Evolutionary conservation across 495 filamentous ascomycete genomes (phyloP), one percentile per base, ranked within the genome.

Genomic region (Elasticomyces elasticus): DNA sequence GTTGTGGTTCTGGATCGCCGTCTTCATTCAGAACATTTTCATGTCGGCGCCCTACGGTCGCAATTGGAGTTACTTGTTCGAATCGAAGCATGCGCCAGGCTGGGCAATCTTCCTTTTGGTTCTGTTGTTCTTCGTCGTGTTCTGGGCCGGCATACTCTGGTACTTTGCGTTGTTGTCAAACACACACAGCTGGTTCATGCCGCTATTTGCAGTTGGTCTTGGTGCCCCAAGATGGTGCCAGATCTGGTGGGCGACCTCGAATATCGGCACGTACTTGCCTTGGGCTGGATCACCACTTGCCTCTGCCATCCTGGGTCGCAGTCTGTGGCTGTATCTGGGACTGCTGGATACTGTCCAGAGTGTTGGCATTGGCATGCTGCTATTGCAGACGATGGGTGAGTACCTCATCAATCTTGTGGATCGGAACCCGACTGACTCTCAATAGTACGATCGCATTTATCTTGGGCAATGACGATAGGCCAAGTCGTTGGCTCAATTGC

Each of bases 21-120:
- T 84, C 56, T 63, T 84, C 59, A 64, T 85, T 23, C 82, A 85
- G 66, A 86, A 86, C 63, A 84, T 76, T 72, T 84, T 72, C 69
- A 76, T 85, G 27, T 74, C 76, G 17, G 69, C 77, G 0, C 77
- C 75, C 33, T 80, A 81, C 64, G 80, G 81, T 47, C 75, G 79
- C 38, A 81, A 77, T 63, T 84, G 81, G 80, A 63, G 67, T 17
- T 84, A 78, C 64, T 73, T 84, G 38, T 84, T 76, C 69, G 67
- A 67, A 7, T 72, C 74, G 37, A 61, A 73, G 33, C 72, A 77
- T 62, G 72, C 74, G 1, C 73, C 75, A 6, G 54, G 70, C 19
- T 84, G 78, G 76, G 63, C 68, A 20, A 69, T 83, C 48, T 63
- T 72, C 27, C 49, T 79, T 7, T 65, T 83, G 15, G 69, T 81